Percentiles rank a stretch among this genome's conserved stretches.
phyloP scores from a whole-genome alignment of 2,329 filamentous ascomycete genomes.

The Trichoderma afroharzianum region DNA sequence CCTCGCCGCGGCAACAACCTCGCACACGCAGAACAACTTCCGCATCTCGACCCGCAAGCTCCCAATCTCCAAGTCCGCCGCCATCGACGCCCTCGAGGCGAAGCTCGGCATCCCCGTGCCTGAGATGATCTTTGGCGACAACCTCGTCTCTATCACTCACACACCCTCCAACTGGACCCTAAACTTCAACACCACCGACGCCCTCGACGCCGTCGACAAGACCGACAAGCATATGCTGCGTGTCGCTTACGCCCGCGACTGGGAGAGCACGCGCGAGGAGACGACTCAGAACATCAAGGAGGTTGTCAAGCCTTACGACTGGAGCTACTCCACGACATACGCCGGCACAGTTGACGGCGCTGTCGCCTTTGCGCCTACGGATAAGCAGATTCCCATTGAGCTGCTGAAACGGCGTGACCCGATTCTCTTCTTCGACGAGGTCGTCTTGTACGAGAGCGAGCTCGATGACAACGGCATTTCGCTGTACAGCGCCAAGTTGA shows the following conservation, averaged over 20 bases:
- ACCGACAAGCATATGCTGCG: constrained; percentile 86
- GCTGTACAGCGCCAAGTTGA: constrained; percentile 81
- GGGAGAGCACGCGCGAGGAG: constrained; percentile 66
- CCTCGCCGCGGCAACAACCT: constrained; percentile 52
- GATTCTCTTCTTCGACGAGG: constrained; percentile 94
- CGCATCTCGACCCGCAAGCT: constrained; percentile 80
- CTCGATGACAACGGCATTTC: constrained; percentile 96
- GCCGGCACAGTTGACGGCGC: constrained; percentile 57
- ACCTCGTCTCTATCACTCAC: constrained; percentile 74
- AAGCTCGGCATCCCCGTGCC: constrained; percentile 82
- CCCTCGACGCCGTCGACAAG: constrained; percentile 89
- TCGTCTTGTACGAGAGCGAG: constrained; percentile 95
- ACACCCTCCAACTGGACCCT: constrained; percentile 71
- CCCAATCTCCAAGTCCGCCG: constrained; percentile 86
- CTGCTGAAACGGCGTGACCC: constrained; percentile 85
- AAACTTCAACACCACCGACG: constrained; percentile 79
- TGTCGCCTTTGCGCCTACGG: constrained; percentile 29
- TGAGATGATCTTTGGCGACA: constrained; percentile 99
- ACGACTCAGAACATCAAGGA: constrained; percentile 86
- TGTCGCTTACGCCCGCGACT: constrained; percentile 87
- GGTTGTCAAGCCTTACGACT: constrained; percentile 94
- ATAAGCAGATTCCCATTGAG: constrained; percentile 69
- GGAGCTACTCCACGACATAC: constrained; percentile 93
- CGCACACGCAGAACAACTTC: constrained; percentile 62
- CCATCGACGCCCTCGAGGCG: constrained; percentile 80